Base-by-base conservation (phyloP, 768 basidiomycete genomes). In the Mycena floridula region DNA sequence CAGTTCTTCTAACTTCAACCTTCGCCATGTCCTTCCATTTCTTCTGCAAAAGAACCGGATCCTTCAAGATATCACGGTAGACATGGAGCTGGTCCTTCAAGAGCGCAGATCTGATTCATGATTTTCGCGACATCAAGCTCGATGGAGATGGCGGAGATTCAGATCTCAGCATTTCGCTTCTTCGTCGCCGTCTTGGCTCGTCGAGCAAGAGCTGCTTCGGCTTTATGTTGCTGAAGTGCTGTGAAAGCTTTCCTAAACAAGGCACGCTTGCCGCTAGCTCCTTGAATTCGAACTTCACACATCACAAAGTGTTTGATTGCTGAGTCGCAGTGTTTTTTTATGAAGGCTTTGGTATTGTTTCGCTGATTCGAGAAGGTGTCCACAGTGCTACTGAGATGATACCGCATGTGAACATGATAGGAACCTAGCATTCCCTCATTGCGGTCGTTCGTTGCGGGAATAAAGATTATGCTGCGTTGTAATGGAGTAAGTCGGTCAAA, bases 331-430 rank as follows among this genome's bases (percentile, higher is more conserved):
- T 9, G 15, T 28, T 39, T 40, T 15, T 30, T 16, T 4, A 46
- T 46, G 25, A 46, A 46, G 2, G 37, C 39, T 18, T 46, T 39
- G 16, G 45, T 46, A 22, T 46, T 41, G 20, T 46, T 46, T 1
- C 24, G 23, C 37, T 46, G 45, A 22, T 40, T 40, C 2, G 45
- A 8, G 20, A 46, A 46, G 4, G 39, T 25, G 5, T 20, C 4
- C 2, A 39, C 27, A 4, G 25, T 40, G 20, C 18, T n/a, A 15
- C 40, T 40, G 3, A 39, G 22, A 40, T 24, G n/a, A 24, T 30
- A 30, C 9, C 16, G 28, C 28, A 30, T 30, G 28, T 30, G 28
- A 9, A 30, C 28, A 30, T 30, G n/a, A 25, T 40, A 36, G 11
- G 13, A 4, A 11, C 45, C 45, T 2, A 46, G 39, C 28, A 22